Percentiles rank a stretch among this genome's conserved stretches.
Conservation (phyloP, 1,284 basidiomycete species). For the Cutaneotrichosporon spelunceum region DNA sequence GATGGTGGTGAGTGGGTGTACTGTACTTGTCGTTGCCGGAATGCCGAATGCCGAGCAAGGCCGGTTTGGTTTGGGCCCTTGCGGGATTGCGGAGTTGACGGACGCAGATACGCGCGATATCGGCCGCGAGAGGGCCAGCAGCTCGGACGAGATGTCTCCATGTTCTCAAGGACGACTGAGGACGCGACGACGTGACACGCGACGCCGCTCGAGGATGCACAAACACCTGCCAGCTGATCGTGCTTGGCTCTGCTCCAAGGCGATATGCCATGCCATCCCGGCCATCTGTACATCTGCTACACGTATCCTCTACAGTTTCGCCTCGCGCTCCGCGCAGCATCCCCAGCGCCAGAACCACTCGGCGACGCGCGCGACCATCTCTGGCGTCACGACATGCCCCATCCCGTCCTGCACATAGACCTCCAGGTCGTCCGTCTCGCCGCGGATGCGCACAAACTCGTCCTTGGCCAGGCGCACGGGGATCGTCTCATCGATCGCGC, state of each 20-base stretch:
- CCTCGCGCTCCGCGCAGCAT: conserved; percentile 13
- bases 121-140: too few relatives aligned
- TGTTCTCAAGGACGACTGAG: too few relatives aligned
- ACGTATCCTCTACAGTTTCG: conserved; percentile 4
- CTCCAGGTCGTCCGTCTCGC: conserved; percentile 26
- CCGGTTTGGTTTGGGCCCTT: too few relatives aligned
- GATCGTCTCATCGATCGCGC: conserved; percentile 45
- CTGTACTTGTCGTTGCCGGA: neutral
- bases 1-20: neutral
- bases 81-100: neutral
- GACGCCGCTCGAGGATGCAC: too few relatives aligned
- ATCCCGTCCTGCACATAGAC: conserved; percentile 43
- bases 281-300: neutral
- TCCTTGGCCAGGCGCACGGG: conserved; percentile 29
- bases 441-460: conserved; percentile 38
- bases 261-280: neutral
- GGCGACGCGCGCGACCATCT: conserved; percentile 46
- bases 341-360: conserved; percentile 49
- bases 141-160: too few relatives aligned
- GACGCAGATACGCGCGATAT: neutral
- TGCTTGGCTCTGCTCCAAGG: too few relatives aligned
- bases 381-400: conserved; percentile 47
- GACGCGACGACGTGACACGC: too few relatives aligned
- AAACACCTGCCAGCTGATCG: too few relatives aligned
- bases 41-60: conserved; percentile 7